Base-by-base conservation (phyloP, 331 rosid genomes). In the Acacia concinna region DNA sequence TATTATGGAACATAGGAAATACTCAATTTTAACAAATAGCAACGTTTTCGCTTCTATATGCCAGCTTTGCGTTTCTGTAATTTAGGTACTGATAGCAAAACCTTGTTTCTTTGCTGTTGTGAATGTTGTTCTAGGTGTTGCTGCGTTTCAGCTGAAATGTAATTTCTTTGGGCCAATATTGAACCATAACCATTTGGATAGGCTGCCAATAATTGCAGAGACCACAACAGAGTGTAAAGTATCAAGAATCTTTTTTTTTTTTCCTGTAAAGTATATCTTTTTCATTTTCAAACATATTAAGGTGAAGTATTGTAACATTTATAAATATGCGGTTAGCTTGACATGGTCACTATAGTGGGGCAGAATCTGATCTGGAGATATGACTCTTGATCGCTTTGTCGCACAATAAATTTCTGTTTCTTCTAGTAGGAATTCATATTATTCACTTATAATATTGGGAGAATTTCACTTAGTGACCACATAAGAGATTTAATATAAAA, bases 241-340 rank as follows among this genome's bases (percentile, higher is more conserved):
- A 72, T 80, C 71, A 41, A 51, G 84, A 76, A 27, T 78, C 46
- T 30, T 74, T 0, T 51, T 51, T 20, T 51, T 7, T 6, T 18
- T 75, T 52, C 28, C 10, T 86, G 86, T 89, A 79, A 81, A 87
- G 86, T 64, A 80, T 76, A 71, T 75, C 78, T 81, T 72, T 83
- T 52, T 82, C 57, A 49, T 77, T 64, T 76, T 84, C 46, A 60
- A 52, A 73, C 82, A 43, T 86, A 74, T 71, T 70, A 78, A 68
- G 68, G 34, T 70, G 84, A 82, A 68, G 79, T 67, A 68, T 69
- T 81, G 85, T 74, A 75, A 74, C 79, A 57, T 56, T 80, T 46
- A 31, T 25, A 32, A 60, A 64, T 59, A 64, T 70, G 82, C 67
- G 17, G 74, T 76, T 75, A 78, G 82, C 67, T 73, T 80, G 71